A percentile compares a stretch with the other conserved stretches of the same genome.
Evolutionary conservation across 225 moss, liverwort and hornwort genomes (phyloP).

Genomic region (Bryoerythrophyllum caledonicum): DNA sequence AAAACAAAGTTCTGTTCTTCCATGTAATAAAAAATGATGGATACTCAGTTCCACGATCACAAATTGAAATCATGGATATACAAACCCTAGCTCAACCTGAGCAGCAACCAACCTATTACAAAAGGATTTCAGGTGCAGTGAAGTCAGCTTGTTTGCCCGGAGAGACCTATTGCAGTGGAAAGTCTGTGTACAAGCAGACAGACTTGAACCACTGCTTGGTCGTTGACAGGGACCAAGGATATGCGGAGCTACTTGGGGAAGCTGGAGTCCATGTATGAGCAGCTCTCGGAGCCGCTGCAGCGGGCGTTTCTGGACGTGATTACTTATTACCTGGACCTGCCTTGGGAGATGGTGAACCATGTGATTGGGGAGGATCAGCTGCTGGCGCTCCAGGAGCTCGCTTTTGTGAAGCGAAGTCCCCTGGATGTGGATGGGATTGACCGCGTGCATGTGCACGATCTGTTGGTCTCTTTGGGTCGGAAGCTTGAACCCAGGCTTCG

Average conservation of each 20-base stretch:
- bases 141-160: no score
- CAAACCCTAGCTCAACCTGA: no score
- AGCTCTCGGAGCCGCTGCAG: conserved; percentile 32
- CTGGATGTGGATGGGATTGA: conserved; percentile 45
- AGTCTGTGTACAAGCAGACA: no score
- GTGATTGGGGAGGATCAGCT: conserved; percentile 59
- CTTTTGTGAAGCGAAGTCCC: conserved; percentile 56
- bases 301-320: conserved; percentile 63
- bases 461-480: conserved; percentile 60
- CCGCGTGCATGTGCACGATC: conserved; percentile 69
- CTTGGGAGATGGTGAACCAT: conserved; percentile 63
- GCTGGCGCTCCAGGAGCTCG: conserved; percentile 61
- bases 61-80: no score
- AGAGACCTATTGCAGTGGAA: no score
- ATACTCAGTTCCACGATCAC: no score
- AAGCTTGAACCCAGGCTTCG: conserved; percentile 50
- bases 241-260: conserved; percentile 54
- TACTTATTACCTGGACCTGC: conserved; percentile 52
- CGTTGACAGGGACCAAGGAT: conserved; percentile 59
- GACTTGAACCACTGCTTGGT: no score
- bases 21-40: no score
- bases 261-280: conserved; percentile 64
- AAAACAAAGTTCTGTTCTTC: no score
- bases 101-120: no score
- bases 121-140: no score